A percentile compares a stretch with the other conserved stretches of the same genome.
Conservation (phyloP, 768 basidiomycete genomes). For the Leccinum aurantiacum region DNA sequence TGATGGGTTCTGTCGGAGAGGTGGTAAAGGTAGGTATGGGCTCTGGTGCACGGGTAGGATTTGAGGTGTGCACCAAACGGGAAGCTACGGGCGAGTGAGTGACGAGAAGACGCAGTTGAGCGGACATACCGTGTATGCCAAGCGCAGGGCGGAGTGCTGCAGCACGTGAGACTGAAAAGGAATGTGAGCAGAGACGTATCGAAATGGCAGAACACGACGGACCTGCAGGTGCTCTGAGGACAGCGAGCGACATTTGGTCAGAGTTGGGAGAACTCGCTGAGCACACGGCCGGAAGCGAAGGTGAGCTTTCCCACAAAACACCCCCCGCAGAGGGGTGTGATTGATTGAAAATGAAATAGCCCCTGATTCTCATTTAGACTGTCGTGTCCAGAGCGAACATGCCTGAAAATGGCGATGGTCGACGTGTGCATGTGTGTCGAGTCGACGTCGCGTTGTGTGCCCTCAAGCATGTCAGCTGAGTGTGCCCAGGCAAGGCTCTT, state of each 20-base stretch:
- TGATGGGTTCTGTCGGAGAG: constrained; percentile 54
- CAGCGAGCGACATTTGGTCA: constrained; percentile 43
- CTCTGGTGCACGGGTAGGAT: constrained; percentile 41
- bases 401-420: not conserved
- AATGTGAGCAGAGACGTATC: constrained; percentile 28
- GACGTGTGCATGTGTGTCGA: not conserved
- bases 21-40: constrained; percentile 44
- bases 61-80: constrained; percentile 60
- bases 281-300: not conserved
- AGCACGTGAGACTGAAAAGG: constrained; percentile 31
- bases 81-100: constrained; percentile 35
- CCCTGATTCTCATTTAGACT: constrained; percentile 13
- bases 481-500: not conserved
- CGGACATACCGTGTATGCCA: constrained; percentile 41
- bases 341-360: not conserved
- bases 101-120: constrained; percentile 4
- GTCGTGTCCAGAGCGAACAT: not conserved
- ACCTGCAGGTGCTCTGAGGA: constrained; percentile 37
- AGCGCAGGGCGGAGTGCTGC: constrained; percentile 46
- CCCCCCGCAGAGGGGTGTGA: constrained; percentile 14
- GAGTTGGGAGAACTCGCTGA: not conserved
- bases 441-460: not conserved
- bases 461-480: not conserved
- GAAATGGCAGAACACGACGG: constrained; percentile 28
- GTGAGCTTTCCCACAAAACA: constrained; percentile 14